A percentile compares a stretch with the other conserved stretches of the same genome.
Evolutionary conservation across 306 rosid genomes (phyloP).

Genomic region (Acmispon strigosus): DNA sequence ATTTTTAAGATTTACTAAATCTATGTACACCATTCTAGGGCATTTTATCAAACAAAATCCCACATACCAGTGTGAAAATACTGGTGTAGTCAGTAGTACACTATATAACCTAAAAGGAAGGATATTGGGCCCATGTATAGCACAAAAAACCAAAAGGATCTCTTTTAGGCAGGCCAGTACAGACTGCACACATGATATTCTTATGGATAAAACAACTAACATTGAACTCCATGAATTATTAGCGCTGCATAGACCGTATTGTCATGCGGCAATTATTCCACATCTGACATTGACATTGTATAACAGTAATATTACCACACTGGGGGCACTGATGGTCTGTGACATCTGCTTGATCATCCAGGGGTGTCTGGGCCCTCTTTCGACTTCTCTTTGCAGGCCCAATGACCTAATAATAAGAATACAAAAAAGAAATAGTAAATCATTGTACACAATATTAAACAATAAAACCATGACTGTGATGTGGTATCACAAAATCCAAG

Average conservation of each 20-base stretch:
- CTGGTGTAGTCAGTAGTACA: neutral
- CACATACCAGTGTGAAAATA: neutral
- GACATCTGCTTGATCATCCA: slow-evolving; percentile 35
- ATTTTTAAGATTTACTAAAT: neutral
- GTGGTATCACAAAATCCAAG: neutral
- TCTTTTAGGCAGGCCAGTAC: neutral
- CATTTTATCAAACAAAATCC: neutral
- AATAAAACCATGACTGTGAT: neutral
- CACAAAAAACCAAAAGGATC: neutral
- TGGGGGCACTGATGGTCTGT: slow-evolving; percentile 61
- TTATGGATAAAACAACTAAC: neutral
- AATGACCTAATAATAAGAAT: slow-evolving; percentile 44
- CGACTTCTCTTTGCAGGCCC: slow-evolving; percentile 38
- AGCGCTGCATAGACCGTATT: neutral
- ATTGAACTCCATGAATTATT: neutral
- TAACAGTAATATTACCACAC: slow-evolving; percentile 55
- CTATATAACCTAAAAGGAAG: neutral
- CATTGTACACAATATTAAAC: neutral
- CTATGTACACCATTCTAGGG: neutral
- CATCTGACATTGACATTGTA: neutral
- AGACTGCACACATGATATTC: neutral
- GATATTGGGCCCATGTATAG: neutral
- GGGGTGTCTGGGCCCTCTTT: slow-evolving; percentile 43
- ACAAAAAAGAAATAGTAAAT: neutral
- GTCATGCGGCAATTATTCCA: neutral